Evolutionary conservation across 2,329 filamentous ascomycete genomes (phyloP), one percentile per base, ranked within the genome.

Genomic region (Alternaria gaisen): DNA sequence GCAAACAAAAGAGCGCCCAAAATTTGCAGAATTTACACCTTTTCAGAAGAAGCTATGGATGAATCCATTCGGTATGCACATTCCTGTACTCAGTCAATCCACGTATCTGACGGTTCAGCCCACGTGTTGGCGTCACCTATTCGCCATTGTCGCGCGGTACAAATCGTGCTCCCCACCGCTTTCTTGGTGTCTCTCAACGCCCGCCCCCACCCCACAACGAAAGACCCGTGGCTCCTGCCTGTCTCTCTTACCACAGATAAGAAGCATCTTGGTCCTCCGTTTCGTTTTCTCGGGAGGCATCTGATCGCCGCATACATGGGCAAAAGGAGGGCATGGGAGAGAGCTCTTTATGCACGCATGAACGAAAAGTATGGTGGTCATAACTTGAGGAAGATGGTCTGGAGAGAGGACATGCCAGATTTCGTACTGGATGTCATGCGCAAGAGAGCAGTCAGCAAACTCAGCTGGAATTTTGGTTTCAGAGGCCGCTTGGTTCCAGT

Each of bases 181-280:
- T 90, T 92, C 72, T 79, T 92, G 5, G 85, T 90, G 56, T 81
- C 86, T 32, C 88, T 92, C 61, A 82, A 84, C 28, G 70, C 88
- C 2, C 79, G 88, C 12, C 71, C 79, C 1, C 84, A 90, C 56
- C 88, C 88, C 0, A 77, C 82, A 10, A 86, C 85, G 0, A 71
- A 76, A 0, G 68, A 79, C 2, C 80, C 84, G 0, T 91, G 87
- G 86, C 86, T 84, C 73, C 80, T 88, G 16, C 89, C 88, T 0
- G 80, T 71, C 41, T 64, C 61, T 16, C 61, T 78, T 40, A 75
- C 74, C 5, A 71, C 71, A 2, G 43, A 66, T 16, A 36, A 56
- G 9, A 64, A 65, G 28, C 57, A 66, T 9, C 72, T 73, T 32
- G 76, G 74, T 5, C 59, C 65, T 2, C 70, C 75, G 6, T 60